Evolutionary conservation across 2,329 filamentous ascomycete species (phyloP).

Genomic region (Rhinocladiella similis): DNA sequence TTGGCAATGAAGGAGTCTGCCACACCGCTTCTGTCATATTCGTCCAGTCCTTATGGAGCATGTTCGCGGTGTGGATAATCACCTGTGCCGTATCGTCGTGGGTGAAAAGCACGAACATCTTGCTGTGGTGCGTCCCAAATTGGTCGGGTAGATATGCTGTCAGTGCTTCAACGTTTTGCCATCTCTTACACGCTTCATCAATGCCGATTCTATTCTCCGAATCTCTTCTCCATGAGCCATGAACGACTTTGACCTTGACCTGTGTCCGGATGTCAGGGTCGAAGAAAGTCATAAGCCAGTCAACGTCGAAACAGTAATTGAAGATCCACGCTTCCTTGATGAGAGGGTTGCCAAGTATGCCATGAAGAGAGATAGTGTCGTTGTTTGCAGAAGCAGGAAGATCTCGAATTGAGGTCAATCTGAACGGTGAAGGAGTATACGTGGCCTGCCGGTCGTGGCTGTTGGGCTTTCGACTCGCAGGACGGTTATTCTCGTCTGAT

Average conservation of each 20-base stretch:
- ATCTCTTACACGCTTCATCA: slow-evolving; percentile 59
- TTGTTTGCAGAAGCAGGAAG: slow-evolving; percentile 61
- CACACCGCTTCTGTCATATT: slow-evolving; percentile 87
- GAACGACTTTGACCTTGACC: slow-evolving; percentile 59
- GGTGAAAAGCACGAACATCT: slow-evolving; percentile 82
- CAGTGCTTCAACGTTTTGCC: slow-evolving; percentile 69
- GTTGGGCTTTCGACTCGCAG: too few species aligned
- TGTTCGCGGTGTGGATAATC: slow-evolving; percentile 85
- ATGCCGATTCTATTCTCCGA: slow-evolving; percentile 59
- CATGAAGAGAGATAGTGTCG: slow-evolving; percentile 64
- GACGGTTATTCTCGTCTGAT: too few species aligned
- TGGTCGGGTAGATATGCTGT: slow-evolving; percentile 77
- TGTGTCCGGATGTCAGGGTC: slow-evolving; percentile 56
- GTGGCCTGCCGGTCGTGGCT: slow-evolving; percentile 1
- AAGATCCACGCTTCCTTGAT: slow-evolving; percentile 65
- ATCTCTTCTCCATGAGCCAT: slow-evolving; percentile 69
- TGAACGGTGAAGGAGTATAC: slow-evolving; percentile 63
- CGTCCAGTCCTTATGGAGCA: slow-evolving; percentile 83
- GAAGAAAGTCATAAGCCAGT: slow-evolving; percentile 62
- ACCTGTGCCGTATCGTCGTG: slow-evolving; percentile 76
- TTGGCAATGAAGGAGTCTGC: slow-evolving; percentile 70
- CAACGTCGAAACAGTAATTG: slow-evolving; percentile 57
- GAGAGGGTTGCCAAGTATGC: slow-evolving; percentile 72
- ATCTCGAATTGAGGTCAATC: slow-evolving; percentile 68
- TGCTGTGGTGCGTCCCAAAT: slow-evolving; percentile 83